Evolutionary conservation across 768 basidiomycete genomes (phyloP).

Genomic region (Boletales sp.): DNA sequence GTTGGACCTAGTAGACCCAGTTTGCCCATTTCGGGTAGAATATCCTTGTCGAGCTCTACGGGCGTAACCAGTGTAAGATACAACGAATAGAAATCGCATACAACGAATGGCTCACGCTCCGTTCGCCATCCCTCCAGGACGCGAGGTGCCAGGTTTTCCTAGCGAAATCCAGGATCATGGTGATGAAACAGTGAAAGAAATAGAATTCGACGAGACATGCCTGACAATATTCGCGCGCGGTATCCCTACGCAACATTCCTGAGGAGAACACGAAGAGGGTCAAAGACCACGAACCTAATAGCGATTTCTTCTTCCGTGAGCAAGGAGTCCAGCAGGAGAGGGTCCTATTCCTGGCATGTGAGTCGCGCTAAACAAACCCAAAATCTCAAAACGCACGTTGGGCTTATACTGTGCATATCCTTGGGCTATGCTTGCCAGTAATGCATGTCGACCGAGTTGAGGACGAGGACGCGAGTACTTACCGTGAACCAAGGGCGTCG

Average conservation of each 20-base stretch:
- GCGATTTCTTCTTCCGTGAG: conserved; percentile 89
- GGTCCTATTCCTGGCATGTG: conserved; percentile 55
- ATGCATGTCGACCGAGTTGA: neutral
- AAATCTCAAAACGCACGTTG: conserved; percentile 10
- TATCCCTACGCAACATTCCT: conserved; percentile 51
- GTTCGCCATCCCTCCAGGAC: conserved; percentile 87
- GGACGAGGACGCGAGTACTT: conserved; percentile 4
- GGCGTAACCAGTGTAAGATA: neutral
- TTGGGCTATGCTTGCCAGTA: conserved; percentile 10
- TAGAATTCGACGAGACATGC: conserved; percentile 33
- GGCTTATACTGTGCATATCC: conserved; percentile 19
- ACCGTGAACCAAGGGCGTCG: conserved; percentile 17
- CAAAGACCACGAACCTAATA: conserved; percentile 57
- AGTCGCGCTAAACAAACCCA: neutral
- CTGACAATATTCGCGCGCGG: conserved; percentile 77
- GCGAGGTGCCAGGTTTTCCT: conserved; percentile 84
- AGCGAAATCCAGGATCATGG: conserved; percentile 2
- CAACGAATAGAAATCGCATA: neutral
- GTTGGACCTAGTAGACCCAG: conserved; percentile 90
- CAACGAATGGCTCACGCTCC: conserved; percentile 53
- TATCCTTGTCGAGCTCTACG: conserved; percentile 69
- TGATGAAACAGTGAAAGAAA: neutral
- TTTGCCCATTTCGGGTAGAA: conserved; percentile 89
- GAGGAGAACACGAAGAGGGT: neutral
- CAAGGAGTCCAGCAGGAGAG: conserved; percentile 71